phyloP scores from a whole-genome alignment of 2,329 filamentous ascomycete species.

The Verticillium nonalfalfae region DNA sequence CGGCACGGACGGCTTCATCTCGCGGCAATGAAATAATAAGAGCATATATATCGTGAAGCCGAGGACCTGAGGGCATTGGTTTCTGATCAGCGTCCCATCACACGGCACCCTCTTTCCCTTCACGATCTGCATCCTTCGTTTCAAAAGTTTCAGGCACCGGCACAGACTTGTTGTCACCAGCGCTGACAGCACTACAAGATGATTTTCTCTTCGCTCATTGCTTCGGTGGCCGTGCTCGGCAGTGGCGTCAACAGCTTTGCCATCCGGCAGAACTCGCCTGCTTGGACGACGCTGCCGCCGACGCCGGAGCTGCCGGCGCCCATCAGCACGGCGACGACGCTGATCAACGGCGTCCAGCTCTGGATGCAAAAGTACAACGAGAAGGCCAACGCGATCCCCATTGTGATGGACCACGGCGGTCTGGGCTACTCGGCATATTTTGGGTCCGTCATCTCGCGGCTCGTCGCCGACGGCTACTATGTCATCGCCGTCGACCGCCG shows the following conservation, averaged over 20 bases:
- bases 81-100: background rate
- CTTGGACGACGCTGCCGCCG: constrained; percentile 26
- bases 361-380: constrained; percentile 36
- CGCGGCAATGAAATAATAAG: too few species aligned
- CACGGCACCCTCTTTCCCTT: background rate
- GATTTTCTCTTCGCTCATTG: background rate
- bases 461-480: constrained; percentile 24
- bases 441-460: constrained; percentile 25
- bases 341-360: constrained; percentile 29
- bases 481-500: constrained; percentile 33
- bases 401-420: constrained; percentile 32
- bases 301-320: constrained; percentile 28
- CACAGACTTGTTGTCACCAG: background rate
- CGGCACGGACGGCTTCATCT: background rate
- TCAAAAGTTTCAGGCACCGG: background rate
- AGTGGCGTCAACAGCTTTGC: constrained; percentile 11
- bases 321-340: constrained; percentile 18
- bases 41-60: background rate
- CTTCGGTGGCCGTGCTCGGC: background rate
- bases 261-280: constrained; percentile 16
- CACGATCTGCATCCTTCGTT: background rate
- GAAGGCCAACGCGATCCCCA: constrained; percentile 20
- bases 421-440: constrained; percentile 35
- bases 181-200: background rate
- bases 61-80: background rate